Percentiles rank a stretch among this genome's conserved stretches.
These are phyloP conservation scores for Paramecium sonneborni DNA, from an alignment of 73 alveolate species.

Conservation along the genomic window DNA sequence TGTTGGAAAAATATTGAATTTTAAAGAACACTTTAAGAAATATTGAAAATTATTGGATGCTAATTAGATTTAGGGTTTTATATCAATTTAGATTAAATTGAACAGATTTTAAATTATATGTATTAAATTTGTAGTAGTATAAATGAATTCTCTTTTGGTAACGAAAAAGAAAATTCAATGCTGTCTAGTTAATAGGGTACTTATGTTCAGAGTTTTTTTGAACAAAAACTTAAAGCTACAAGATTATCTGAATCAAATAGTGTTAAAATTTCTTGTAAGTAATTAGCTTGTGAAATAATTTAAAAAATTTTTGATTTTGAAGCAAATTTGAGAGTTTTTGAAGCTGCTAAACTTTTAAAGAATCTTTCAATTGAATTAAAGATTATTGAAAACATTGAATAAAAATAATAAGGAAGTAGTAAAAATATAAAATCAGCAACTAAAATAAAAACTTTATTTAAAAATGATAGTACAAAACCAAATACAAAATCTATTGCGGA, in stretches of 20 bases:
- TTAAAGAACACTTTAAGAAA: background rate
- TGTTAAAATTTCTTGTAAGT: background rate
- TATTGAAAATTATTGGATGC: background rate
- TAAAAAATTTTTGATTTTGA: constrained; percentile 4
- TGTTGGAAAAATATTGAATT: background rate
- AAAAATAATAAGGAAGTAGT: background rate
- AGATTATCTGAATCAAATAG: background rate
- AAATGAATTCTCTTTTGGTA: background rate
- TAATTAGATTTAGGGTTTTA: background rate
- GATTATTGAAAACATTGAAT: background rate
- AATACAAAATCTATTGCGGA: background rate
- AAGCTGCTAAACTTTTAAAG: background rate
- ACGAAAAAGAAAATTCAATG: background rate
- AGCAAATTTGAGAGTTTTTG: background rate
- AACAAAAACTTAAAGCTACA: background rate
- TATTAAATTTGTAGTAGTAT: background rate
- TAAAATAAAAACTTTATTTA: background rate
- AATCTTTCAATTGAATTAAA: background rate
- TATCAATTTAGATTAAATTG: background rate
- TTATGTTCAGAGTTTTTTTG: background rate
- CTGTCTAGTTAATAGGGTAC: background rate
- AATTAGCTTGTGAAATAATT: constrained; percentile 30
- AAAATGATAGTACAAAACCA: background rate
- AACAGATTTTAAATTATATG: background rate
- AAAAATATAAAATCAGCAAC: background rate